phyloP scores from a whole-genome alignment of 768 basidiomycete genomes.

The Tylopilus vinaceipallidus region DNA sequence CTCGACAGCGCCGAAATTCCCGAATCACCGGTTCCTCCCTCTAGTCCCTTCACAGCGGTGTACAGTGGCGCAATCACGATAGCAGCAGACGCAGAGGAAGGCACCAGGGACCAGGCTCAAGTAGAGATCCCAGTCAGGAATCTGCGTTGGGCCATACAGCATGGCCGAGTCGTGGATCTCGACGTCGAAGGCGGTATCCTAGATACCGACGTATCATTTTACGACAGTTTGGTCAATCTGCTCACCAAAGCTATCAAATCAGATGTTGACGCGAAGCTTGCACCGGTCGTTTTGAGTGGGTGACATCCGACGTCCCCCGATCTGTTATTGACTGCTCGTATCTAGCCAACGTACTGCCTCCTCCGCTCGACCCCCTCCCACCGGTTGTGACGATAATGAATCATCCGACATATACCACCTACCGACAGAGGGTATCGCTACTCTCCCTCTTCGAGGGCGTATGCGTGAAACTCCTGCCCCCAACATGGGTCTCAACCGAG shows the following conservation, averaged over 20 bases:
- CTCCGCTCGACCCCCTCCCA: slow-evolving; percentile 66
- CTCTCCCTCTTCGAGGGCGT: slow-evolving; percentile 74
- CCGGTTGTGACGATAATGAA: slow-evolving; percentile 80
- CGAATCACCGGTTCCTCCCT: slow-evolving; percentile 28
- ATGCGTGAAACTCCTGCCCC: slow-evolving; percentile 74
- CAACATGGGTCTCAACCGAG: slow-evolving; percentile 61
- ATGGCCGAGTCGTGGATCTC: slow-evolving; percentile 66
- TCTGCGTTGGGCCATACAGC: slow-evolving; percentile 63
- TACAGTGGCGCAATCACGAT: slow-evolving; percentile 49
- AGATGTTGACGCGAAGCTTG: slow-evolving; percentile 32
- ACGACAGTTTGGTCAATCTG: slow-evolving; percentile 70
- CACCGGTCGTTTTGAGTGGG: slow-evolving; percentile 67
- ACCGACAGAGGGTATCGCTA: slow-evolving; percentile 68
- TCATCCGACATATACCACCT: slow-evolving; percentile 69
- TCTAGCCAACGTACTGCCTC: slow-evolving; percentile 77
- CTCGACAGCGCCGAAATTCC: slow-evolving; percentile 48
- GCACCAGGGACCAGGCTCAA: slow-evolving; percentile 10
- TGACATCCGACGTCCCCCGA: not conserved
- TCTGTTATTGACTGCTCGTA: not conserved
- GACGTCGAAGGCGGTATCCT: slow-evolving; percentile 58
- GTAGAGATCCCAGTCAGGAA: slow-evolving; percentile 48
- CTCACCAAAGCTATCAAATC: slow-evolving; percentile 55
- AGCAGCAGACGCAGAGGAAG: slow-evolving; percentile 20
- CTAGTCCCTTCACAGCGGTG: slow-evolving; percentile 47
- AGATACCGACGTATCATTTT: slow-evolving; percentile 44